A percentile compares a stretch with the other conserved stretches of the same genome.
Evolutionary conservation across 352 stramenopile genomes (phyloP).

Genomic region (Globisporangium alternatum): DNA sequence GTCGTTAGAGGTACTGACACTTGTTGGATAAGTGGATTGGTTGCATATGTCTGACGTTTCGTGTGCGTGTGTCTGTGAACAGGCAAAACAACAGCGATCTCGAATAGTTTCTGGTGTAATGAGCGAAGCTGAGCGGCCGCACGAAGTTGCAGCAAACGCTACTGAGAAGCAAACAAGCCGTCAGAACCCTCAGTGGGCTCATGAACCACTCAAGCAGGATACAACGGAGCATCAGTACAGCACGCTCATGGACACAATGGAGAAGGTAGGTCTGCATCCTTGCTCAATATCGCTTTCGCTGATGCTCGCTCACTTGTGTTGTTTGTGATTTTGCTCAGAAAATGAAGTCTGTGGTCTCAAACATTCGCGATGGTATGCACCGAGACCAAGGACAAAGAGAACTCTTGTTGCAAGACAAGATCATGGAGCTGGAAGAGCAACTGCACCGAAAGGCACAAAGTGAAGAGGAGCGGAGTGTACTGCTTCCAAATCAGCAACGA

Average conservation of each 20-base stretch:
- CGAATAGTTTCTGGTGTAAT: not conserved
- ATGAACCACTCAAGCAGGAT: not conserved
- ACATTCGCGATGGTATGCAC: not conserved
- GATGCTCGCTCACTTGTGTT: not conserved
- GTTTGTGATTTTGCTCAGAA: constrained; percentile 6
- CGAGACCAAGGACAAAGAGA: constrained; percentile 13
- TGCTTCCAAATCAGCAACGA: constrained; percentile 10
- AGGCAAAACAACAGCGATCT: constrained; percentile 6
- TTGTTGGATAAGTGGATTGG: not conserved
- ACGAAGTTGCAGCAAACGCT: not conserved
- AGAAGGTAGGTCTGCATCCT: not conserved
- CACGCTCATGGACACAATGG: not conserved
- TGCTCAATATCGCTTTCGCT: not conserved
- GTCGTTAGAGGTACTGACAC: constrained; percentile 9
- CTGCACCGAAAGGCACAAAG: constrained; percentile 14
- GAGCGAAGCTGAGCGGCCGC: not conserved
- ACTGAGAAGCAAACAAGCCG: not conserved
- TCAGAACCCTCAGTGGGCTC: not conserved
- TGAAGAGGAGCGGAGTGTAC: constrained; percentile 13
- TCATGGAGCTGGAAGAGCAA: constrained; percentile 14
- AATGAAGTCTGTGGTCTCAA: not conserved
- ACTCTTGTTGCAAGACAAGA: constrained; percentile 8
- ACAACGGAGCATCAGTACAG: not conserved
- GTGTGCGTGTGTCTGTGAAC: not conserved
- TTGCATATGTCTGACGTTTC: not conserved